phyloP scores from a whole-genome alignment of 305 asterid genomes.

The Fraxinus velutina region DNA sequence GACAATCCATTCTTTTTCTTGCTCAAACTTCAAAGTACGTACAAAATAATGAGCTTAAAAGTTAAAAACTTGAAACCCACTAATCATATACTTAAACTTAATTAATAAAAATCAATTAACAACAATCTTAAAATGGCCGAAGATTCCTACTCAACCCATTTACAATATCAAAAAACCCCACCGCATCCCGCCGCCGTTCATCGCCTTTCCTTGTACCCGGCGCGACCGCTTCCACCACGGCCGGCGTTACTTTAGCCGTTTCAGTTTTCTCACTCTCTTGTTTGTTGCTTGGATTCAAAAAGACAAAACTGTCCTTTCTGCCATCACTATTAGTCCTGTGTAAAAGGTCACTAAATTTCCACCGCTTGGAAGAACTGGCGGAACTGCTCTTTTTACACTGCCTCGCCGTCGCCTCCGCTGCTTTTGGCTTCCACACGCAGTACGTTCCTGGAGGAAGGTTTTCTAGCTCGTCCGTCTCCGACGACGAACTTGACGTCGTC shows the following conservation, averaged over 20 bases:
- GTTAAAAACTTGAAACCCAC: background rate
- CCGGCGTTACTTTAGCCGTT: too few species aligned
- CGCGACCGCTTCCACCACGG: background rate
- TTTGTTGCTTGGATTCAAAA: slow-evolving; percentile 1
- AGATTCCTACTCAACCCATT: background rate
- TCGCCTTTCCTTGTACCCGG: background rate
- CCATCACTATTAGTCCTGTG: slow-evolving; percentile 19
- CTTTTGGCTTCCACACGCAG: slow-evolving; percentile 22
- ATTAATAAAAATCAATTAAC: background rate
- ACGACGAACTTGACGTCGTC: slow-evolving; percentile 17
- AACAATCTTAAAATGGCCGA: background rate
- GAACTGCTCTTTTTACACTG: slow-evolving; percentile 22
- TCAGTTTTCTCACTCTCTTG: background rate
- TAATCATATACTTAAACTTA: background rate
- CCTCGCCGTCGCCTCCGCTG: background rate
- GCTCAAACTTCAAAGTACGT: background rate
- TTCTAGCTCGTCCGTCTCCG: slow-evolving; percentile 22
- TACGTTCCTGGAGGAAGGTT: slow-evolving; percentile 14
- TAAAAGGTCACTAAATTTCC: slow-evolving; percentile 24
- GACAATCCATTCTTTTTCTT: background rate
- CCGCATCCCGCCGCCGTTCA: background rate
- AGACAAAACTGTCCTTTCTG: slow-evolving; percentile 13
- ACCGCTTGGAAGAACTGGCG: slow-evolving; percentile 15
- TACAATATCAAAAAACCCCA: background rate
- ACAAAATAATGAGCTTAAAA: background rate